Evolutionary conservation across 2,329 filamentous ascomycete species (phyloP), one percentile per base, ranked within the genome.

Genomic region (Calonectria naviculata): DNA sequence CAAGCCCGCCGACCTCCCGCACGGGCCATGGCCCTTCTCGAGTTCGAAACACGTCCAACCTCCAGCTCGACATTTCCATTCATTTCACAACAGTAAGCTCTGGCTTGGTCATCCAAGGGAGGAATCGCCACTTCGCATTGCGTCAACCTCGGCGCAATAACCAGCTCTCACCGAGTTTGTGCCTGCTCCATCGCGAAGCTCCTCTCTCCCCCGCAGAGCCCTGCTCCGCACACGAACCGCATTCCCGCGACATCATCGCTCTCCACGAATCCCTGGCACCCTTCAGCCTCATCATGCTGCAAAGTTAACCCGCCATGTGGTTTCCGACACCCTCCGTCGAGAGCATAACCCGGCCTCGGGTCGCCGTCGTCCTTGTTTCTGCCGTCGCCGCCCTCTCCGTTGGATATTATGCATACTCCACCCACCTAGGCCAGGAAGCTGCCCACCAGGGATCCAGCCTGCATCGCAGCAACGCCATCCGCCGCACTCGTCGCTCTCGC

Each of bases 401-500:
- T 66, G 86, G 88, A 68, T 93, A 91, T 78, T 88, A 90, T 68
- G 82, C 91, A 75, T 93, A 91, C 80, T 79, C 79, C 76, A 81
- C 76, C 75, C 71, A 74, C 67, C 67, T 78, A 76, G 70, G 78
- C 73, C 77, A 76, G 72, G 71, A 71, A 75, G 72, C 78, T 38
- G 67, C 67, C 60, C 68, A 75, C 47, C 78, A 75, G 12, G 82
- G 81, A n/a, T 74, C 79, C 36, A 80, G 82, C 17, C 83, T 94
- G 34, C 92, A 90, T 75, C 86, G 93, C 72, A 92, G 92, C 79
- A 94, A 93, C 81, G 92, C 93, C 13, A 80, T 94, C 42, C 90
- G 92, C 72, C 88, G 89, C 68, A 79, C 80, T 36, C 85, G 85
- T 28, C 79, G 82, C 29, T 80, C 78, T 29, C 80, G 79, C 17